Conservation (phyloP, 2,329 filamentous ascomycete species). For the Fusarium sp. region DNA sequence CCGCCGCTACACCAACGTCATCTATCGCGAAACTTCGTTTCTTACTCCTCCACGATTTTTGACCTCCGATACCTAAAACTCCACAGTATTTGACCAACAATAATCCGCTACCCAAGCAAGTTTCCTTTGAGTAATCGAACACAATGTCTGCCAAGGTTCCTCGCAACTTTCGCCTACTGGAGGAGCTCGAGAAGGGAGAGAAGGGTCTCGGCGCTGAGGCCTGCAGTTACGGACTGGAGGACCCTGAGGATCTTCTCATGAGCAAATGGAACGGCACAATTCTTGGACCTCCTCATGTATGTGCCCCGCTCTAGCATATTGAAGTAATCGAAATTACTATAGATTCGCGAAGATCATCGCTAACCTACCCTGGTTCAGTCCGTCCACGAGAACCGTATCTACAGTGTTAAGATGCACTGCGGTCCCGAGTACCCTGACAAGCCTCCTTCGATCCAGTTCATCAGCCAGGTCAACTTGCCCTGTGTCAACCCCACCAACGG, state of each 20-base stretch:
- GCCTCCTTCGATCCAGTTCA: conserved; percentile 90
- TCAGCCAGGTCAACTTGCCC: conserved; percentile 95
- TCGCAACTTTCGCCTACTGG: conserved; percentile 93
- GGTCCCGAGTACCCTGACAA: conserved; percentile 87
- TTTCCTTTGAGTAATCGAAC: not conserved
- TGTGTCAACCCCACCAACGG: conserved; percentile 87
- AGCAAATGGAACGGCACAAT: conserved; percentile 99
- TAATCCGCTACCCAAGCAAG: not conserved
- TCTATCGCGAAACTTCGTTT: conserved; percentile 9
- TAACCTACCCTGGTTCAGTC: conserved; percentile 64
- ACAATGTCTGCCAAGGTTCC: conserved; percentile 72
- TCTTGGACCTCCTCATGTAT: conserved; percentile 92
- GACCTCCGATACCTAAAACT: not conserved
- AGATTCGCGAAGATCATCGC: not conserved
- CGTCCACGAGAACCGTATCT: conserved; percentile 98
- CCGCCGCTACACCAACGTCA: conserved; percentile 34
- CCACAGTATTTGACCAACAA: not conserved
- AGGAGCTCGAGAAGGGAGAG: conserved; percentile 98
- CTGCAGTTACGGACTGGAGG: conserved; percentile 95
- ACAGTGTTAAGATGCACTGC: conserved; percentile 97
- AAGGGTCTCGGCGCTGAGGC: conserved; percentile 96
- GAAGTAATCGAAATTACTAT: not conserved
- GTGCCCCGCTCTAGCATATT: conserved; percentile 45
- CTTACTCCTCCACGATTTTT: conserved; percentile 6
- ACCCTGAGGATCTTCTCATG: conserved; percentile 95